phyloP scores from a whole-genome alignment of 345 rosid genomes.

The Psidium guajava region DNA sequence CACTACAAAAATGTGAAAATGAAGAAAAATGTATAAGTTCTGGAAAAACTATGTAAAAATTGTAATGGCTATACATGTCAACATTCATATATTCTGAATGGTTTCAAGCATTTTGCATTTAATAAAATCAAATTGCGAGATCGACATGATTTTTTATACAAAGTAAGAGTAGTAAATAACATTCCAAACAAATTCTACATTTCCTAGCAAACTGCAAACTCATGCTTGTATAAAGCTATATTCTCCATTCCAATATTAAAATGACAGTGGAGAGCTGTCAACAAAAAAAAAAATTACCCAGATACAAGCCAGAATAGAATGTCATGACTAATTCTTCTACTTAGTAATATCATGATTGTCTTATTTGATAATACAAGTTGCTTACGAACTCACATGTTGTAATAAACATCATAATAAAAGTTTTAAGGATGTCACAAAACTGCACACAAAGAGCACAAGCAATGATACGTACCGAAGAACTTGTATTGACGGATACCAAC shows the following conservation, averaged over 20 bases:
- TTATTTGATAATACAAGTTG: neutral
- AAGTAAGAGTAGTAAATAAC: neutral
- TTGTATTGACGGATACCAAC: conserved; percentile 52
- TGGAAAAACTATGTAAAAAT: neutral
- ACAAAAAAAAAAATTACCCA: neutral
- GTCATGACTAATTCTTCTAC: neutral
- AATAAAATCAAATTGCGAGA: neutral
- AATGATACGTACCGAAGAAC: conserved; percentile 52
- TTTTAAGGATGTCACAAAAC: neutral
- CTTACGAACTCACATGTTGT: neutral
- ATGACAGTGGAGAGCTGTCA: neutral
- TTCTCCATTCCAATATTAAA: neutral
- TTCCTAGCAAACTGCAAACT: neutral
- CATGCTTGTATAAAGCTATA: neutral
- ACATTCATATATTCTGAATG: neutral
- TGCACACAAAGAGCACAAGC: neutral
- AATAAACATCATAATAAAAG: neutral
- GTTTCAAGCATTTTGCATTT: no score
- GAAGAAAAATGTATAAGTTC: neutral
- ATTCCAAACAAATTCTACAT: neutral
- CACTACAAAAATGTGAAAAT: neutral
- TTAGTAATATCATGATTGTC: neutral
- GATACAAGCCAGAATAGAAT: neutral
- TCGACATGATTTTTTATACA: neutral
- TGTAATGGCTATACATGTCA: neutral